Percentiles rank a stretch among this genome's conserved stretches.
These are phyloP conservation scores for Calycina marina DNA, from an alignment of 2,329 filamentous ascomycete species.

Conservation along the genomic window DNA sequence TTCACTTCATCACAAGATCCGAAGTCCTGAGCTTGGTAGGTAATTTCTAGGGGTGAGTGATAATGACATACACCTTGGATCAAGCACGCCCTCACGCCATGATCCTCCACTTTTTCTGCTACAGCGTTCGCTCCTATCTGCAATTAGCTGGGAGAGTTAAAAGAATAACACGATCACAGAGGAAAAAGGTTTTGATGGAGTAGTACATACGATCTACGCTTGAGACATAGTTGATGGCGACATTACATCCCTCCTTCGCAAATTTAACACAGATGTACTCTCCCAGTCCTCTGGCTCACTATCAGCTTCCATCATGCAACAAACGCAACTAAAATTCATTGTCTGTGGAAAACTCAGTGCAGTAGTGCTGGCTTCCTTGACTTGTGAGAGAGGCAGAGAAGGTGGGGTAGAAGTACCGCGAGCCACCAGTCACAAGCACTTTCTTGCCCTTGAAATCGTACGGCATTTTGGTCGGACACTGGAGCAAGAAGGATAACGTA, in stretches of 20 bases:
- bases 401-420: slow-evolving; percentile 31
- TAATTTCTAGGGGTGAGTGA: too few species aligned
- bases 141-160: too few species aligned
- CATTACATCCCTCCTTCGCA: slow-evolving; percentile 44
- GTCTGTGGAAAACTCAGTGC: too few species aligned
- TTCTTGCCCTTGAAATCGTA: slow-evolving; percentile 47
- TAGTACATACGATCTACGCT: slow-evolving; percentile 26
- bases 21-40: too few species aligned
- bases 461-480: slow-evolving; percentile 40
- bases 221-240: slow-evolving; percentile 51
- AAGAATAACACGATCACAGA: too few species aligned
- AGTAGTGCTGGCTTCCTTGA: too few species aligned
- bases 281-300: slow-evolving; percentile 44
- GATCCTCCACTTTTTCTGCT: slow-evolving; percentile 32
- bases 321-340: too few species aligned
- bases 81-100: slow-evolving; percentile 36
- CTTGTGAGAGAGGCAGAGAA: background rate
- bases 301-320: too few species aligned
- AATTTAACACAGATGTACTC: slow-evolving; percentile 45
- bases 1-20: too few species aligned
- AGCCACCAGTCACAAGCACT: slow-evolving; percentile 49
- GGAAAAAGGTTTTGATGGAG: background rate
- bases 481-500: too few species aligned
- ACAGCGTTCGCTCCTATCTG: slow-evolving; percentile 34
- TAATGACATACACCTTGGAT: slow-evolving; percentile 41